These are phyloP conservation scores for Trichoderma arundinaceum DNA, from an alignment of 2,329 filamentous ascomycete species.

Conservation along the genomic window DNA sequence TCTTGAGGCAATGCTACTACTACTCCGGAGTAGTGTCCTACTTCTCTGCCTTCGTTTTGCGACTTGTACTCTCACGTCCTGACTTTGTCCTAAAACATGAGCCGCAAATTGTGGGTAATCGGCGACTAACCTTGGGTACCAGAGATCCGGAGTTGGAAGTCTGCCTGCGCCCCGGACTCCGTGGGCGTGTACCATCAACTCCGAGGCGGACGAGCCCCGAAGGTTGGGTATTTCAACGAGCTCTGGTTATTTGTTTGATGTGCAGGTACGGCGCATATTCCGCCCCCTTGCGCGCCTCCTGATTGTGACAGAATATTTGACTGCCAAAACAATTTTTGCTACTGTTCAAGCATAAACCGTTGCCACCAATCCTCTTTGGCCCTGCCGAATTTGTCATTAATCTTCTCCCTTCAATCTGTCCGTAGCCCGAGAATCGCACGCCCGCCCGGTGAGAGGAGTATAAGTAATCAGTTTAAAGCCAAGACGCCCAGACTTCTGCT, in stretches of 20 bases:
- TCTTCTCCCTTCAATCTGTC: too few relatives aligned
- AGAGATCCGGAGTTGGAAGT: constrained; percentile 10
- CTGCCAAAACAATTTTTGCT: too few relatives aligned
- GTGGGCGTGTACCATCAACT: not conserved
- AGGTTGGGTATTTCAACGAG: not conserved
- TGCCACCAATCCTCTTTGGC: too few relatives aligned
- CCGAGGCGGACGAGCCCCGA: constrained; percentile 1
- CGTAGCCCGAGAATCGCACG: too few relatives aligned
- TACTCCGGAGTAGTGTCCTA: not conserved
- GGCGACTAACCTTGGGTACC: not conserved
- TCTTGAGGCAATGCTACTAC: not conserved
- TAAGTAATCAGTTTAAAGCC: too few relatives aligned
- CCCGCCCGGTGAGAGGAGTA: too few relatives aligned
- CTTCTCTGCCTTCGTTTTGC: not conserved
- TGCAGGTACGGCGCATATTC: too few relatives aligned
- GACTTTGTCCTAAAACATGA: constrained; percentile 10
- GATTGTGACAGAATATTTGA: too few relatives aligned
- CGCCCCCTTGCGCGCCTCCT: too few relatives aligned
- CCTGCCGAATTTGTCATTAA: too few relatives aligned
- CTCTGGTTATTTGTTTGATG: not conserved
- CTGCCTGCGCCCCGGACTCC: not conserved
- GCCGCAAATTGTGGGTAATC: constrained; percentile 20
- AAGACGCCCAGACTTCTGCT: too few relatives aligned
- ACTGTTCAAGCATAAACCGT: too few relatives aligned
- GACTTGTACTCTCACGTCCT: not conserved